These are phyloP conservation scores for Reutealis trisperma DNA, from an alignment of 345 rosid species.

Conservation along the genomic window DNA sequence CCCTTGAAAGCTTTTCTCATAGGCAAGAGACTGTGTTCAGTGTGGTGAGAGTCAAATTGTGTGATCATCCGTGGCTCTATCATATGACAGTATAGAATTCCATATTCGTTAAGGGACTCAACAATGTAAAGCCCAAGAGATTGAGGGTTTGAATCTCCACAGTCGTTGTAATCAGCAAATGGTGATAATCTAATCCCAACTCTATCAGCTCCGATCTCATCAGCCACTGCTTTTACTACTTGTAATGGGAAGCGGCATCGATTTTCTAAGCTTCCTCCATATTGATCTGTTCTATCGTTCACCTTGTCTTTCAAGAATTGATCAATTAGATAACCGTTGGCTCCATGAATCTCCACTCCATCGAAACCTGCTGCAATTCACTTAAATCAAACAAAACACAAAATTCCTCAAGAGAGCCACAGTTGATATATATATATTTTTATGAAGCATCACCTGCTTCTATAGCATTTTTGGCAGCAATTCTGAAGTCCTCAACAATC, in stretches of 20 bases:
- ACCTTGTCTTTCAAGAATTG: slow-evolving; percentile 56
- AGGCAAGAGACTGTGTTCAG: slow-evolving; percentile 25
- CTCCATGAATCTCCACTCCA: slow-evolving; percentile 42
- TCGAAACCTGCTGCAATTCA: slow-evolving; percentile 27
- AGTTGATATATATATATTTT: neutral
- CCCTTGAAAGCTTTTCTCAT: slow-evolving; percentile 45
- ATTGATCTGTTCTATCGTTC: slow-evolving; percentile 34
- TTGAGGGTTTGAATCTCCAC: slow-evolving; percentile 31
- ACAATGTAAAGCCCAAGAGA: slow-evolving; percentile 32
- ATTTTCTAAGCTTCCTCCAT: slow-evolving; percentile 17
- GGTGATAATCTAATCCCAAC: slow-evolving; percentile 12
- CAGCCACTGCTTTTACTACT: slow-evolving; percentile 1
- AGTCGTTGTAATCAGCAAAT: slow-evolving; percentile 22
- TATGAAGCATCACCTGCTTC: slow-evolving; percentile 44
- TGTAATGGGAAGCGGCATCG: slow-evolving; percentile 12
- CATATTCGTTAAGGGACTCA: slow-evolving; percentile 15
- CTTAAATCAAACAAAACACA: too few species aligned
- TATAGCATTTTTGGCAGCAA: slow-evolving; percentile 58
- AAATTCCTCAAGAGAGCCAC: too few species aligned
- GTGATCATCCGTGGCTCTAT: slow-evolving; percentile 47
- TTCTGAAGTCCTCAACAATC: slow-evolving; percentile 46
- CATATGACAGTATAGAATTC: slow-evolving; percentile 43
- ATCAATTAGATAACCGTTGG: slow-evolving; percentile 40
- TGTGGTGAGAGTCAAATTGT: slow-evolving; percentile 20
- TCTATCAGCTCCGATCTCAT: slow-evolving; percentile 14